phyloP scores from a whole-genome alignment of 306 rosid species.

The Amphicarpaea edgeworthii region DNA sequence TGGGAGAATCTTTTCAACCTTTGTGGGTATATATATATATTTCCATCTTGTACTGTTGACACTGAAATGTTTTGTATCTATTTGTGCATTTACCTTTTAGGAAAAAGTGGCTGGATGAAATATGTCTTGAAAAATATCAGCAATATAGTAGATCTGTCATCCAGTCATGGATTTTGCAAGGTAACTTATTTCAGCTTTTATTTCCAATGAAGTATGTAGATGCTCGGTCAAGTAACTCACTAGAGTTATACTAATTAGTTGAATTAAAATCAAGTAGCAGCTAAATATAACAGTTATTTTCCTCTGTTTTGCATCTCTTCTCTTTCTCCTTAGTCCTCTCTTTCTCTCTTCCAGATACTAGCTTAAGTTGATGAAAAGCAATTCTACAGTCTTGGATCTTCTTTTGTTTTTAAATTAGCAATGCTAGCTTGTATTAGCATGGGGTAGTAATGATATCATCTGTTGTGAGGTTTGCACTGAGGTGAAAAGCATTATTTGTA shows the following conservation, averaged over 20 bases:
- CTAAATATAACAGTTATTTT: background rate
- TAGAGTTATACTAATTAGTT: too few relatives aligned
- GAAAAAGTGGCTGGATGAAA: conserved; percentile 84
- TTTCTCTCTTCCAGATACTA: too few relatives aligned
- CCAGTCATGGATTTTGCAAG: conserved; percentile 96
- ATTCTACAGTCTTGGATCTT: background rate
- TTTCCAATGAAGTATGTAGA: conserved; percentile 6
- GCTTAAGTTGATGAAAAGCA: background rate
- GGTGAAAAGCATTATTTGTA: conserved; percentile 18
- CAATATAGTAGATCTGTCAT: conserved; percentile 86
- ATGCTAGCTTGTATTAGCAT: conserved; percentile 15
- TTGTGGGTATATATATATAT: background rate
- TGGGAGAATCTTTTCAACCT: background rate
- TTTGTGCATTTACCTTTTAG: conserved; percentile 47
- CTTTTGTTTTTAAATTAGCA: background rate
- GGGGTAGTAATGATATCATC: conserved; percentile 1
- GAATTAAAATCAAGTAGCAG: too few relatives aligned
- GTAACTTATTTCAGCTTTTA: conserved; percentile 48
- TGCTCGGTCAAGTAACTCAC: background rate
- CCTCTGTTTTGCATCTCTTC: conserved; percentile 4
- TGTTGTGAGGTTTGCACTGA: background rate
- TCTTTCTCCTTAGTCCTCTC: background rate
- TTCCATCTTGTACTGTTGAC: background rate
- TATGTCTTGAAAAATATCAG: conserved; percentile 78
- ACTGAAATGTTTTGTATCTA: conserved; percentile 20